A percentile compares a stretch with the other conserved stretches of the same genome.
These are phyloP conservation scores for Phlebiopsis flavidoalba DNA, from an alignment of 768 basidiomycete species.

Conservation along the genomic window DNA sequence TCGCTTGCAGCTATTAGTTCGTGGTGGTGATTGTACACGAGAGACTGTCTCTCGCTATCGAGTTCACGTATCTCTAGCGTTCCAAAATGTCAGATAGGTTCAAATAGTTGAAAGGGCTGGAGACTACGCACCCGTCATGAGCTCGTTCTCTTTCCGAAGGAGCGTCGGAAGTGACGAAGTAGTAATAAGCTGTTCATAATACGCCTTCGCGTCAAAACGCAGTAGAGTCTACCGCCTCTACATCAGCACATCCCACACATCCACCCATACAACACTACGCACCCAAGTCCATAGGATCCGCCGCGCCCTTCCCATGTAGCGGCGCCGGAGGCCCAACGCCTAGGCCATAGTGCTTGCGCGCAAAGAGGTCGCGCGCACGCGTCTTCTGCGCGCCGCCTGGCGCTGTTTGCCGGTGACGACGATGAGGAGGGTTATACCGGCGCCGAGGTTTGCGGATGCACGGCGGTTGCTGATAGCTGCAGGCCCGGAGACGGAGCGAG, in stretches of 20 bases:
- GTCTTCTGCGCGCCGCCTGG: constrained; percentile 20
- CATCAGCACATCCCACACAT: neutral
- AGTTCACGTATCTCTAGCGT: constrained; percentile 76
- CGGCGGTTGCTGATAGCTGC: constrained; percentile 1
- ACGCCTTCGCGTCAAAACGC: constrained; percentile 79
- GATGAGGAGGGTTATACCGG: neutral
- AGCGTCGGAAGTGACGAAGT: constrained; percentile 70
- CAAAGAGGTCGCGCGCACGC: constrained; percentile 61
- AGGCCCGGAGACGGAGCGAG: constrained; percentile 14
- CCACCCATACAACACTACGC: constrained; percentile 15
- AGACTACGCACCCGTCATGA: constrained; percentile 53
- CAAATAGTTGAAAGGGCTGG: neutral
- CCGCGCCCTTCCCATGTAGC: constrained; percentile 38
- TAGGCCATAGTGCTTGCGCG: constrained; percentile 85
- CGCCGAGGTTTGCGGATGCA: neutral
- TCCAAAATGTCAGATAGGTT: neutral
- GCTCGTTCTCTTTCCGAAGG: constrained; percentile 77
- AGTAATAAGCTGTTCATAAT: constrained; percentile 84
- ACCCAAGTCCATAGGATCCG: constrained; percentile 84
- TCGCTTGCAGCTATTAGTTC: constrained; percentile 92
- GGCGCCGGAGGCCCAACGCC: constrained; percentile 70
- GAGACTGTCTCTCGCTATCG: constrained; percentile 82
- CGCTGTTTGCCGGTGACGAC: constrained; percentile 12
- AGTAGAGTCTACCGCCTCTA: constrained; percentile 56
- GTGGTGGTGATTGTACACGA: constrained; percentile 95